Evolutionary conservation across 306 rosid genomes (phyloP).

Genomic region (Gastrolobium bilobum): DNA sequence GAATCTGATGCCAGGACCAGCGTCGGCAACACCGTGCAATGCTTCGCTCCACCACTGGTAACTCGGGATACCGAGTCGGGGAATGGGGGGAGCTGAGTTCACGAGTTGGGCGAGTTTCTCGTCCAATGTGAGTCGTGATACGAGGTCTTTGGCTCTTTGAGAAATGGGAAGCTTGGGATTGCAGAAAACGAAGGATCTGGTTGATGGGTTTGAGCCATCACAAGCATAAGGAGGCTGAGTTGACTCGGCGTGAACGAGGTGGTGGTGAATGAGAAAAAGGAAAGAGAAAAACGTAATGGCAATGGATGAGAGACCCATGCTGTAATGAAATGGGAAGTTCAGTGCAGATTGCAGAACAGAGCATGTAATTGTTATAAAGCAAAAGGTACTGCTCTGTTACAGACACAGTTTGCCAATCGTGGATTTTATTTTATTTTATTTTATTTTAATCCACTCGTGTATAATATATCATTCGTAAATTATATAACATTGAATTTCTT

Average conservation of each 20-base stretch:
- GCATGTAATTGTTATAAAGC: neutral
- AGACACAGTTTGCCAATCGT: no score
- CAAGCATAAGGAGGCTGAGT: conserved; percentile 75
- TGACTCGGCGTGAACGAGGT: conserved; percentile 47
- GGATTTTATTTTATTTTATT: no score
- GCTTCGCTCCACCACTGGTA: conserved; percentile 98
- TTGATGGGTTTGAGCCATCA: conserved; percentile 63
- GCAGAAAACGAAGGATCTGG: conserved; percentile 70
- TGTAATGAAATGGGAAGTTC: neutral
- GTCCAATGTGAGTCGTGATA: conserved; percentile 86
- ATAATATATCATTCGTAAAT: no score
- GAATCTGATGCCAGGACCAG: conserved; percentile 66
- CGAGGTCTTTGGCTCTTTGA: conserved; percentile 68
- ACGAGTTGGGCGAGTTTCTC: conserved; percentile 93
- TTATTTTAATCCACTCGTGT: no score
- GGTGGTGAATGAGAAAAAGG: conserved; percentile 25
- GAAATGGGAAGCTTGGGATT: conserved; percentile 59
- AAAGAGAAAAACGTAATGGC: neutral
- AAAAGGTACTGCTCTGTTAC: no score
- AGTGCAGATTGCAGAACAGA: neutral
- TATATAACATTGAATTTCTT: no score
- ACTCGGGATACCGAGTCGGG: conserved; percentile 85
- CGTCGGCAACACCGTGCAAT: conserved; percentile 74
- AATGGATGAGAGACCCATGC: conserved; percentile 36
- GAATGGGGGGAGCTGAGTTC: conserved; percentile 79